Base-by-base conservation (phyloP, 1,284 basidiomycete species). In the Leccinum subrobustum region DNA sequence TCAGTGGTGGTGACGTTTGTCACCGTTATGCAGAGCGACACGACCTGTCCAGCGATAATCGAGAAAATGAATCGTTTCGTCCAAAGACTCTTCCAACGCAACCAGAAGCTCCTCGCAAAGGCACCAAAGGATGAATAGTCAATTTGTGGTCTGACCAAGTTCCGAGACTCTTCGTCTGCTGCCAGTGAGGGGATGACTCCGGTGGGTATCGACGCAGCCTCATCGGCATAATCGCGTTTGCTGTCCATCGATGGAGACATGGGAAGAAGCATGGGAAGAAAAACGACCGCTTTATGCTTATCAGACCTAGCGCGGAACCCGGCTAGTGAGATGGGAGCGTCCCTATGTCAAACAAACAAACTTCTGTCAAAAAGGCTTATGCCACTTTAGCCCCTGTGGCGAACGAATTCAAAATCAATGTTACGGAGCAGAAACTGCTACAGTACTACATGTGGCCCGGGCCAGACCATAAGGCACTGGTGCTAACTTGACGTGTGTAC, bases 1-100 rank as follows among this genome's bases (percentile, higher is more conserved):
- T 93, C 89, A 29, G 89, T 90, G 4, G 91, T 93, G 47, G 88
- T 88, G 29, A 93, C 88, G 69, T 88, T 92, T 58, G 92, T 94
- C 71, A 88, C 90, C 12, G 91, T 93, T 60, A 94, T 93, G 72
- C 91, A 93, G 57, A 94, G 71, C 54, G 90, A 92, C 29, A 93
- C 86, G 27, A 92, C 71, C 72, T 94, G 92, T n/a, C 92, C 92
- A 2, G 87, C 86, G 20, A 92, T 60, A 35, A 92, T 71, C 12
- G 86, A 83, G 47, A 89, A 76, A 11, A 83, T 71, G 71, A 93
- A 92, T 14, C 86, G 81, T 60, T 77, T 81, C 9, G 91, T 92
- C 87, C 88, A 92, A 2, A 93, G 65, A 66, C 89, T 90, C 68
- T 73, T 79, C 78, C 89, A 87, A 27, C 91, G 81, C 18, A 73